Conservation (phyloP, 345 rosid species). For the Fremontodendron californicum region DNA sequence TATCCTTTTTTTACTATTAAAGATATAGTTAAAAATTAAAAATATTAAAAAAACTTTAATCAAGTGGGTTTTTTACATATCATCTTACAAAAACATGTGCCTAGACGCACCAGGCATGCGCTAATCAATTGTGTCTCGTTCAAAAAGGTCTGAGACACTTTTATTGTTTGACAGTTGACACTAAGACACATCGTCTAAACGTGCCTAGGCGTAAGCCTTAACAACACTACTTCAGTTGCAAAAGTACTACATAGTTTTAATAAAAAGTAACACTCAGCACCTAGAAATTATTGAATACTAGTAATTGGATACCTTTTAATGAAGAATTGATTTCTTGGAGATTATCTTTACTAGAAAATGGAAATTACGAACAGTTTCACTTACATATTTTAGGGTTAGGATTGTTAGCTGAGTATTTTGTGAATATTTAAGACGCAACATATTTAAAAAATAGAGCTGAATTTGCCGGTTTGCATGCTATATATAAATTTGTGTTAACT, state of each 20-base stretch:
- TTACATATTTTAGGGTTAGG: neutral
- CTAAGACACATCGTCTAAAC: too few species aligned
- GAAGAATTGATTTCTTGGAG: neutral
- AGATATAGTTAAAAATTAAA: too few species aligned
- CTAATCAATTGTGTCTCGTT: too few species aligned
- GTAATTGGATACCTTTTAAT: neutral
- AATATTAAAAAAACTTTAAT: too few species aligned
- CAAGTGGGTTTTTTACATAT: too few species aligned
- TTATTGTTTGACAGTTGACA: too few species aligned
- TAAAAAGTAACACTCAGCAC: neutral
- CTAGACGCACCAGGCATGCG: too few species aligned
- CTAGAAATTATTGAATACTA: neutral
- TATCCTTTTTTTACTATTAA: too few species aligned
- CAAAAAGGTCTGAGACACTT: too few species aligned
- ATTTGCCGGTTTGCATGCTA: neutral
- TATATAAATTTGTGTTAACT: neutral
- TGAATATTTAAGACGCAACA: neutral
- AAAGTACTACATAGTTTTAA: neutral
- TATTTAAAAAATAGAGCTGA: neutral
- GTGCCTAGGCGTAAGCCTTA: too few species aligned
- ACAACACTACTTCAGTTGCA: too few species aligned
- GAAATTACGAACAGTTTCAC: neutral
- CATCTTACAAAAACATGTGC: too few species aligned
- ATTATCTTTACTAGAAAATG: neutral
- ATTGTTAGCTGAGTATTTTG: neutral